phyloP scores from a whole-genome alignment of 2,329 filamentous ascomycete species.

The Stagonosporopsis tanaceti region DNA sequence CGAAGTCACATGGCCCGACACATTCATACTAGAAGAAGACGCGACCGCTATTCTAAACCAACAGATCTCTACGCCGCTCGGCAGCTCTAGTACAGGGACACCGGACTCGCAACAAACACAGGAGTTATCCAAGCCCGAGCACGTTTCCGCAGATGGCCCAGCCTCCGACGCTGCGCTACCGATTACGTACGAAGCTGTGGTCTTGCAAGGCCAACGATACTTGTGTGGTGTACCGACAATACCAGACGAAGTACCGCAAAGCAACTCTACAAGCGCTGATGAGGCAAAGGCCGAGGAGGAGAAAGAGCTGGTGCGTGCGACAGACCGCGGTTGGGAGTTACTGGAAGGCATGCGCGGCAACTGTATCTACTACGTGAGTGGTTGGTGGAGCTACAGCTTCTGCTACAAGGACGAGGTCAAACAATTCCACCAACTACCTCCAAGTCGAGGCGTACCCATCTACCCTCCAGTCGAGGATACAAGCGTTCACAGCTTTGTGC shows the following conservation, averaged over 20 bases:
- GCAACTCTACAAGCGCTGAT: slow-evolving; percentile 72
- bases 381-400: slow-evolving; percentile 97
- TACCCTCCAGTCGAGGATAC: slow-evolving; percentile 81
- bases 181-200: slow-evolving; percentile 75
- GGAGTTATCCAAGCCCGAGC: slow-evolving; percentile 45
- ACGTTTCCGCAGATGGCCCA: slow-evolving; percentile 24
- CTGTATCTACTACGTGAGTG: slow-evolving; percentile 84
- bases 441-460: slow-evolving; percentile 69
- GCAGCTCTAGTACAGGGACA: slow-evolving; percentile 37
- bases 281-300: slow-evolving; percentile 77
- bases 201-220: slow-evolving; percentile 73
- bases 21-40: slow-evolving; percentile 74
- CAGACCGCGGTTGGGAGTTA: slow-evolving; percentile 79
- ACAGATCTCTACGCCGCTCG: slow-evolving; percentile 26
- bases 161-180: slow-evolving; percentile 37
- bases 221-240: slow-evolving; percentile 85
- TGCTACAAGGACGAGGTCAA: slow-evolving; percentile 88
- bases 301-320: slow-evolving; percentile 79
- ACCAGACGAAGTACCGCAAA: slow-evolving; percentile 59
- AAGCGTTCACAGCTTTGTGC: slow-evolving; percentile 75
- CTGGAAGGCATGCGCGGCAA: slow-evolving; percentile 77
- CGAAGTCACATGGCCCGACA: slow-evolving; percentile 77
- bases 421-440: slow-evolving; percentile 86
- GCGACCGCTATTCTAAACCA: slow-evolving; percentile 67
- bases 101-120: slow-evolving; percentile 46